Evolutionary conservation across 169 alveolate genomes (phyloP).

Genomic region (Babesia microti): DNA sequence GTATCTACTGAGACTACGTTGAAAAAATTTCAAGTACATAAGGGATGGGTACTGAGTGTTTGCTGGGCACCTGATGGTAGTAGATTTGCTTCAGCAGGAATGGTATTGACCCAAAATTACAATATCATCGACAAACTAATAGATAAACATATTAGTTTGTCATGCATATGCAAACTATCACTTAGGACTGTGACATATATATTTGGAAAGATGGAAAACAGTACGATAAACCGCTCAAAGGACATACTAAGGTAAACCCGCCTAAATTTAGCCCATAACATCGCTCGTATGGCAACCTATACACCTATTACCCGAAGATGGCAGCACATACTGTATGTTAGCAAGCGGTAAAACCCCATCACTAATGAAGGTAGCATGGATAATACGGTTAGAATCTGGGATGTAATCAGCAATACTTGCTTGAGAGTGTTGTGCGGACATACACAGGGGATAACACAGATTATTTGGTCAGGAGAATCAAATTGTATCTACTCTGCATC

Average conservation of each 20-base stretch:
- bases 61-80: conserved; percentile 86
- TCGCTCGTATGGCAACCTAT: conserved; percentile 83
- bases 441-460: conserved; percentile 81
- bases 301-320: conserved; percentile 48
- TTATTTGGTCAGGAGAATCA: conserved; percentile 86
- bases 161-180: neutral
- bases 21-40: conserved; percentile 78
- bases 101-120: no score
- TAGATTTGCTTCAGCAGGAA: conserved; percentile 83
- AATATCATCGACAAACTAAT: no score
- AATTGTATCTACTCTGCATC: conserved; percentile 77
- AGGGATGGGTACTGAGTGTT: conserved; percentile 82
- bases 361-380: conserved; percentile 67
- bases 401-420: conserved; percentile 60
- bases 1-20: conserved; percentile 83
- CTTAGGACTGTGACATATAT: conserved; percentile 26
- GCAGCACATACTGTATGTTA: conserved; percentile 24
- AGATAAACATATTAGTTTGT: neutral
- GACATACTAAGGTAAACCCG: conserved; percentile 39
- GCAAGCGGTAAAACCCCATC: conserved; percentile 29
- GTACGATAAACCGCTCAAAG: conserved; percentile 20
- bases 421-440: conserved; percentile 79
- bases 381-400: conserved; percentile 82
- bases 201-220: conserved; percentile 29
- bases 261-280: conserved; percentile 53